A percentile compares a stretch with the other conserved stretches of the same genome.
Conservation (phyloP, 257 asterid genomes). For the Nicotiana noctiflora region DNA sequence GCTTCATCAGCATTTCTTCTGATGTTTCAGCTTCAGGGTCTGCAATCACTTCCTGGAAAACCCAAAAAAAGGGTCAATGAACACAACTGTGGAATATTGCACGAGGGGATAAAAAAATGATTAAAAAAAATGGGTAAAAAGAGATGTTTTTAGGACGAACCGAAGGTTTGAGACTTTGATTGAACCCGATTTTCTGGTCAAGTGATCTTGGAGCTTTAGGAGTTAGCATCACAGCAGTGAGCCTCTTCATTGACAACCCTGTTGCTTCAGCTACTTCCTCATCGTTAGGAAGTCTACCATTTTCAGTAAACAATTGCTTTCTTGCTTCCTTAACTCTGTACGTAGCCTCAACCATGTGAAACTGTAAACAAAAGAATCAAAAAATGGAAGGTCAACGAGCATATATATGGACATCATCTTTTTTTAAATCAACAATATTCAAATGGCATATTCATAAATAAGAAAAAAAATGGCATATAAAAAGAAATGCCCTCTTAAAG, state of each 20-base stretch:
- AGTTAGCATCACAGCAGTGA: conserved; percentile 61
- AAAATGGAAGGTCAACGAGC: background rate
- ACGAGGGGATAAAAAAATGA: background rate
- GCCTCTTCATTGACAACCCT: conserved; percentile 85
- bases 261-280: conserved; percentile 82
- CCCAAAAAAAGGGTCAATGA: conserved; percentile 5
- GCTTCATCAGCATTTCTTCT: conserved; percentile 67
- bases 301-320: conserved; percentile 58
- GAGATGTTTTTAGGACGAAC: conserved; percentile 27
- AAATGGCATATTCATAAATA: background rate
- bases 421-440: background rate
- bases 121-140: background rate
- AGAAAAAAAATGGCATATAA: no score
- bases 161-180: conserved; percentile 69
- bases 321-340: conserved; percentile 93
- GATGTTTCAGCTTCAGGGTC: conserved; percentile 84
- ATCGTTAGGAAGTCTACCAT: conserved; percentile 62
- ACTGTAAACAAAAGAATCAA: conserved; percentile 27
- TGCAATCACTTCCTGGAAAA: conserved; percentile 61
- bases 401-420: background rate
- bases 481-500: background rate
- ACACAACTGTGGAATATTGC: background rate
- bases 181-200: conserved; percentile 81
- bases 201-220: conserved; percentile 93
- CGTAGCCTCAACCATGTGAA: conserved; percentile 88